Conservation (phyloP, 768 basidiomycete genomes). For the Kwoniella sp. region DNA sequence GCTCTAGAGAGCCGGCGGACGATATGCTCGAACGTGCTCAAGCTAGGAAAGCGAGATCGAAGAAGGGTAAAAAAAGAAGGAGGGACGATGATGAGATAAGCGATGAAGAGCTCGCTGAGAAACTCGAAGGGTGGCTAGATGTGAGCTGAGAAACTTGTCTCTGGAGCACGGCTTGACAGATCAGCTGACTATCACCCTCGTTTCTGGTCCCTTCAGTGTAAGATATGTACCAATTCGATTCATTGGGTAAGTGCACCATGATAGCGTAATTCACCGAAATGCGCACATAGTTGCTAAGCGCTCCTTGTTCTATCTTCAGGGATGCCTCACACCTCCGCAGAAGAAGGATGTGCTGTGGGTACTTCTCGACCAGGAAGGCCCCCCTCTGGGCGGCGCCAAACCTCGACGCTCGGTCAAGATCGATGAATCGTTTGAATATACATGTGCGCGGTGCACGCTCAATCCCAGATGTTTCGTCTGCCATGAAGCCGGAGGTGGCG, state of each 20-base stretch:
- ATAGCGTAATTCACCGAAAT: not conserved
- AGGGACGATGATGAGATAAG: slow-evolving; percentile 34
- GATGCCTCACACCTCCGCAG: slow-evolving; percentile 31
- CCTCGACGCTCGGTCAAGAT: slow-evolving; percentile 32
- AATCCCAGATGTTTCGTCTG: slow-evolving; percentile 39
- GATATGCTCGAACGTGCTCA: slow-evolving; percentile 29
- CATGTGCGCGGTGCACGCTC: slow-evolving; percentile 32
- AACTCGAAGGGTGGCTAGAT: slow-evolving; percentile 44
- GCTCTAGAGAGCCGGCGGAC: slow-evolving; percentile 37
- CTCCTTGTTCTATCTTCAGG: slow-evolving; percentile 26
- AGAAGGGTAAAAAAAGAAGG: slow-evolving; percentile 21
- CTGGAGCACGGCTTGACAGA: too few species aligned
- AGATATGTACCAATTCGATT: slow-evolving; percentile 30
- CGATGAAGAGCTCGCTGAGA: slow-evolving; percentile 38
- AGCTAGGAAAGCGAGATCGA: slow-evolving; percentile 19
- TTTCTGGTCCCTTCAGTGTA: too few species aligned
- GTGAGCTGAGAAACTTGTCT: too few species aligned
- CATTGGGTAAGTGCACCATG: slow-evolving; percentile 40
- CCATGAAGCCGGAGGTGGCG: slow-evolving; percentile 25
- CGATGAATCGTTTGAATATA: slow-evolving; percentile 35
- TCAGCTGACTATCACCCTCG: too few species aligned
- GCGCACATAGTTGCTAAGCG: not conserved
- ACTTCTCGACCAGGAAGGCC: slow-evolving; percentile 34
- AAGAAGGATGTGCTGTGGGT: slow-evolving; percentile 31
- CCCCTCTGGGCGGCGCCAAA: slow-evolving; percentile 24